Conservation (phyloP, 208 protist species). For the Wallacemonas sp. region DNA sequence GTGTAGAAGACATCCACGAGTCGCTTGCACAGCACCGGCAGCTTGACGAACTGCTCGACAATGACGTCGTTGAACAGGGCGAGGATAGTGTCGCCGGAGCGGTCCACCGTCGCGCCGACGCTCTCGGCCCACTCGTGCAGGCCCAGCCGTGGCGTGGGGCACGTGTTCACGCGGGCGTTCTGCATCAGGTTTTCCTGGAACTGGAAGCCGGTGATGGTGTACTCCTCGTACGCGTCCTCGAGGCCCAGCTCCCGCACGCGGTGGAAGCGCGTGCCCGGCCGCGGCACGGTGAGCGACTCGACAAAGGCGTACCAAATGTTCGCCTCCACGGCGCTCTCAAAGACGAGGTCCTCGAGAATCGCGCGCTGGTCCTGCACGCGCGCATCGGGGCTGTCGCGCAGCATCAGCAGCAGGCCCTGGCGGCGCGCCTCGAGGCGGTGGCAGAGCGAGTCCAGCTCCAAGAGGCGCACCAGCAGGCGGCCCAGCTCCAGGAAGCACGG, state of each 20-base stretch:
- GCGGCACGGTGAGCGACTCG: constrained; percentile 34
- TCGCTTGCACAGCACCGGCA: constrained; percentile 67
- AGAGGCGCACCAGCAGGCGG: constrained; percentile 70
- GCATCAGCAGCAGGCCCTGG: constrained; percentile 58
- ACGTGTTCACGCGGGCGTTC: constrained; percentile 53
- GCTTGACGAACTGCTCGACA: constrained; percentile 75
- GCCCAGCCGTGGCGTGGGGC: constrained; percentile 38
- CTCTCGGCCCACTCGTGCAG: constrained; percentile 62
- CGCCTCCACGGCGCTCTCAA: constrained; percentile 71
- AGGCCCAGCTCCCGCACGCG: constrained; percentile 61
- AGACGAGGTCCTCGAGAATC: constrained; percentile 58
- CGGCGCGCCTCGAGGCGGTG: constrained; percentile 67
- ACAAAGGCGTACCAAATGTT: constrained; percentile 82
- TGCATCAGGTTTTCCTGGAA: constrained; percentile 76
- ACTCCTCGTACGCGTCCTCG: constrained; percentile 80
- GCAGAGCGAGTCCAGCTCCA: constrained; percentile 81
- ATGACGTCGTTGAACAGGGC: constrained; percentile 76
- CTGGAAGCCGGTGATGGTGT: constrained; percentile 73
- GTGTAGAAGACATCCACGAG: constrained; percentile 79
- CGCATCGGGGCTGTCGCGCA: constrained; percentile 61
- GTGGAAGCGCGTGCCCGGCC: constrained; percentile 36
- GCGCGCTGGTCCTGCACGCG: constrained; percentile 64
- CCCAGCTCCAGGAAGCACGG: constrained; percentile 87
- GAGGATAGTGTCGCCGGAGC: constrained; percentile 46
- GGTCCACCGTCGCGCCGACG: constrained; percentile 39